Percentiles rank a stretch among this genome's conserved stretches.
Evolutionary conservation across 768 basidiomycete genomes (phyloP).

Genomic region (Crassisporium funariophilum): DNA sequence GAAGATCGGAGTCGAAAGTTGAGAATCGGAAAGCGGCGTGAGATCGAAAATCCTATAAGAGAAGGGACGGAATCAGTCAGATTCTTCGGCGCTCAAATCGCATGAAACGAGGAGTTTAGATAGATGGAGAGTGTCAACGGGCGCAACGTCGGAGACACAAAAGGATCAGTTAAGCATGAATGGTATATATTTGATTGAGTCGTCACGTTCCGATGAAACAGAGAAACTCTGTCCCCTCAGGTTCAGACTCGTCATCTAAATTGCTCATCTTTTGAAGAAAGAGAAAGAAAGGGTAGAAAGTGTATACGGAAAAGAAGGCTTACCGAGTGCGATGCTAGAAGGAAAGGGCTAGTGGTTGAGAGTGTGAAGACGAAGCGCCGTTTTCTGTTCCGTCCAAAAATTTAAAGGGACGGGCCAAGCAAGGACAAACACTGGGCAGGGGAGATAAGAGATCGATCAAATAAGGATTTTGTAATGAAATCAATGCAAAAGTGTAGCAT

Average conservation of each 20-base stretch:
- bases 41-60: constrained; percentile 16
- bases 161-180: constrained; percentile 90
- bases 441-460: constrained; percentile 17
- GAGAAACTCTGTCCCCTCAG: constrained; percentile 60
- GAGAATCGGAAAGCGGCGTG: constrained; percentile 12
- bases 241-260: constrained; percentile 84
- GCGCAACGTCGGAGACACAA: constrained; percentile 11
- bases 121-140: constrained; percentile 14
- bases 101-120: constrained; percentile 9
- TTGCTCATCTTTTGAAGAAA: constrained; percentile 39
- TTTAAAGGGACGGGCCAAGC: constrained; percentile 23
- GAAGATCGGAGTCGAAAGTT: constrained; percentile 10
- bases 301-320: constrained; percentile 16
- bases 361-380: constrained; percentile 2
- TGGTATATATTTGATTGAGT: constrained; percentile 69
- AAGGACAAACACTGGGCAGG: constrained; percentile 24
- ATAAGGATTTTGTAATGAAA: too few relatives aligned
- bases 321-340: constrained; percentile 7
- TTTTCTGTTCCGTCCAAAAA: constrained; percentile 11
- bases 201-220: constrained; percentile 58
- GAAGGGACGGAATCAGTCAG: constrained; percentile 9
- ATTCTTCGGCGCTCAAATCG: neutral
- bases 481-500: too few relatives aligned
- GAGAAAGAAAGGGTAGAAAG: constrained; percentile 14
- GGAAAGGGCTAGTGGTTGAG: too few relatives aligned